Percentiles rank a stretch among this genome's conserved stretches.
These are phyloP conservation scores for Colletotrichum tabaci DNA, from an alignment of 2,329 filamentous ascomycete species.

Conservation along the genomic window DNA sequence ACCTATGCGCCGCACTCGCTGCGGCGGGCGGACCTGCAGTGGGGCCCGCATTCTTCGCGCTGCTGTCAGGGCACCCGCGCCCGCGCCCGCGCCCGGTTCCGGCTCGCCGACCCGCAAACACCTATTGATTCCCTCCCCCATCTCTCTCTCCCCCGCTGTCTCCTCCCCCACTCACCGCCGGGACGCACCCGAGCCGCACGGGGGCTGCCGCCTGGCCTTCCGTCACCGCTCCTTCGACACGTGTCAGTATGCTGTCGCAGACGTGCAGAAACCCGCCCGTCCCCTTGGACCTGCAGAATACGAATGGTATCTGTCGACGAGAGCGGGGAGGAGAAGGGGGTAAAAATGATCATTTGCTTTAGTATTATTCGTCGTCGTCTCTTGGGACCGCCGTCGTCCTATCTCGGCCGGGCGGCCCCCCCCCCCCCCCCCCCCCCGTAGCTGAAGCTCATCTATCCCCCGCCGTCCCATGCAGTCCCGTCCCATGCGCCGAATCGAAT, in stretches of 20 bases:
- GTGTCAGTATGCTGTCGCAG: neutral
- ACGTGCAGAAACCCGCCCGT: neutral
- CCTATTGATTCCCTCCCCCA: neutral
- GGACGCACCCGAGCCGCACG: slow-evolving; percentile 17
- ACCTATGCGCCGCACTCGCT: neutral
- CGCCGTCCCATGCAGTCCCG: neutral
- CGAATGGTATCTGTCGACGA: neutral
- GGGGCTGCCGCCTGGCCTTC: neutral
- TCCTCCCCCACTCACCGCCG: slow-evolving; percentile 7
- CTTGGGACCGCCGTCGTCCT: neutral
- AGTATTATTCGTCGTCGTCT: neutral
- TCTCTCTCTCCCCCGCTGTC: neutral
- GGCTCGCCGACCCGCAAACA: neutral
- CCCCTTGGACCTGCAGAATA: neutral
- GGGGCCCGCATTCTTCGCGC: neutral
- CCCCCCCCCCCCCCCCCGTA: no score
- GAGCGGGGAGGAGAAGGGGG: no score
- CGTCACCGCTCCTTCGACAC: slow-evolving; percentile 10
- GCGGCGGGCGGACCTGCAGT: neutral
- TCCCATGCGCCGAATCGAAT: neutral
- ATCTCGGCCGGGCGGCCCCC: neutral
- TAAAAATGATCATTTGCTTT: neutral
- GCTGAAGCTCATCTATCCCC: neutral
- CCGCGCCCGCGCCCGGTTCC: neutral
- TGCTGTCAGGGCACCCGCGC: slow-evolving; percentile 21